Percentiles rank a stretch among this genome's conserved stretches.
These are phyloP conservation scores for Avena atlantica DNA, from an alignment of 176 grass and related monocot genomes.

Conservation along the genomic window DNA sequence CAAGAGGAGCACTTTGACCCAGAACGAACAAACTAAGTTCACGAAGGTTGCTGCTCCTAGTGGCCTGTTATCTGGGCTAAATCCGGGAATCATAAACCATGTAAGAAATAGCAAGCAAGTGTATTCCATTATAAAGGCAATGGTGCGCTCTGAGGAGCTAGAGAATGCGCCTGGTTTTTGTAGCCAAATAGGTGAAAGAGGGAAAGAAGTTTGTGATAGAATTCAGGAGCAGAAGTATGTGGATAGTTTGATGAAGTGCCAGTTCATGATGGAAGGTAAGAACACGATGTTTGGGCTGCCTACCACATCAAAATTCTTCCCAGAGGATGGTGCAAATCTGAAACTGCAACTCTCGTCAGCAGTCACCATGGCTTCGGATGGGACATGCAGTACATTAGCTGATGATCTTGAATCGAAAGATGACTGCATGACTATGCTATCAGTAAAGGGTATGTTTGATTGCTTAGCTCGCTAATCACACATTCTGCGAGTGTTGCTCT, in stretches of 20 bases:
- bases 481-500: neutral
- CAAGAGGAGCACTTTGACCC: slow-evolving; percentile 47
- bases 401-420: slow-evolving; percentile 62
- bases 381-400: slow-evolving; percentile 57
- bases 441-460: slow-evolving; percentile 70
- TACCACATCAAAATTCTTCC: slow-evolving; percentile 37
- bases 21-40: slow-evolving; percentile 67
- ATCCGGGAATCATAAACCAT: slow-evolving; percentile 99
- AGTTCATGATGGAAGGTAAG: slow-evolving; percentile 45
- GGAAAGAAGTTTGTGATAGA: slow-evolving; percentile 45
- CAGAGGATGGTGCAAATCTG: slow-evolving; percentile 45
- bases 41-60: slow-evolving; percentile 87
- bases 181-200: slow-evolving; percentile 46
- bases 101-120: slow-evolving; percentile 99
- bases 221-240: slow-evolving; percentile 44
- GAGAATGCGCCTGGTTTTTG: slow-evolving; percentile 47
- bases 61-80: slow-evolving; percentile 89
- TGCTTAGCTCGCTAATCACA: slow-evolving; percentile 13
- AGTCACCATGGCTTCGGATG: slow-evolving; percentile 52
- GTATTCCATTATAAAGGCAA: slow-evolving; percentile 93
- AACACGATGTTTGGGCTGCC: slow-evolving; percentile 38
- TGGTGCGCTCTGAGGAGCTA: slow-evolving; percentile 76
- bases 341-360: slow-evolving; percentile 74
- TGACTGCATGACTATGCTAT: slow-evolving; percentile 68
- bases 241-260: slow-evolving; percentile 40